Conservation (phyloP, 2,329 filamentous ascomycete species). For the Achaetomium macrosporum region DNA sequence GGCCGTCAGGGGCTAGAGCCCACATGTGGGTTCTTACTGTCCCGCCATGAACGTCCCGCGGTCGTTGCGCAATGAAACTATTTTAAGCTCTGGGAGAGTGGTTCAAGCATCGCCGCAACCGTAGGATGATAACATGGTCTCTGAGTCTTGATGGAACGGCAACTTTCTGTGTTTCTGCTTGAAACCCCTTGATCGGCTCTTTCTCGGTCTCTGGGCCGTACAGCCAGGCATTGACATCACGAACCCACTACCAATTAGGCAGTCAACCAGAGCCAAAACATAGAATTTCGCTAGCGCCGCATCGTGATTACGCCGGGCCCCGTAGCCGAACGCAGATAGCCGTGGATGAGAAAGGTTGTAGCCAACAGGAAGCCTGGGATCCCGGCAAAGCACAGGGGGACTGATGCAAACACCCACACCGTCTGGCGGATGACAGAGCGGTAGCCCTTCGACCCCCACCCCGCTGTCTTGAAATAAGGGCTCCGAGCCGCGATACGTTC, state of each 20-base stretch:
- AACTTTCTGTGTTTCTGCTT: too few relatives aligned
- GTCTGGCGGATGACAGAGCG: not conserved
- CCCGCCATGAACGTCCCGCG: not conserved
- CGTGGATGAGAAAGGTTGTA: slow-evolving; percentile 4
- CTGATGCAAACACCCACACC: slow-evolving; percentile 20
- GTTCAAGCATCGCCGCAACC: not conserved
- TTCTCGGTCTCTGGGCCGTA: too few relatives aligned
- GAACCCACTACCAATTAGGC: too few relatives aligned
- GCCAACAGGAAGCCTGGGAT: slow-evolving; percentile 15
- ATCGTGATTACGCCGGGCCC: slow-evolving; percentile 23
- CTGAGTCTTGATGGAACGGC: not conserved
- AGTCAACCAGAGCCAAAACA: slow-evolving; percentile 9
- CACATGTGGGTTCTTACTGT: too few relatives aligned
- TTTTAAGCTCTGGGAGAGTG: not conserved
- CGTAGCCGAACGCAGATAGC: slow-evolving; percentile 22
- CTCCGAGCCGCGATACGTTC: not conserved
- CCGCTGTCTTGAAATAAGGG: too few relatives aligned
- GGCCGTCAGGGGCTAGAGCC: too few relatives aligned
- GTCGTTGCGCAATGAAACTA: not conserved
- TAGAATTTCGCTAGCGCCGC: slow-evolving; percentile 7
- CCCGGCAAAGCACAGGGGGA: slow-evolving; percentile 19
- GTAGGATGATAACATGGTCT: not conserved
- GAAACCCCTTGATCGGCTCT: too few relatives aligned
- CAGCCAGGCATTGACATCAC: too few relatives aligned
- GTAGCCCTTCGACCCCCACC: too few relatives aligned